Evolutionary conservation across 1,139 yeast genomes (phyloP).

Genomic region (Saccharomycopsis phalli): DNA sequence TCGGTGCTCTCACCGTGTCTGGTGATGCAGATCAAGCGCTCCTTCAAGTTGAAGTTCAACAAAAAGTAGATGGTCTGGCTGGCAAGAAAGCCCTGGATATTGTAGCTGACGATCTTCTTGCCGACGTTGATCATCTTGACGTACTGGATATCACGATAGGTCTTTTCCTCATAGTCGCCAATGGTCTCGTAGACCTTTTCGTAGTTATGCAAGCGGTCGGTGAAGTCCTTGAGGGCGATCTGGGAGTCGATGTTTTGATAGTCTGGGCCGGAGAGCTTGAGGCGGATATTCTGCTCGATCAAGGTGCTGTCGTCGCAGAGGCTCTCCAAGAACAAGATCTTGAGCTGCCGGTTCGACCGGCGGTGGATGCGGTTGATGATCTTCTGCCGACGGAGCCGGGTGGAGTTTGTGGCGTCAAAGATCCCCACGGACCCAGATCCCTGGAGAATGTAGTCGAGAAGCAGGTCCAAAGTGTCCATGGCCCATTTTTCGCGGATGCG

Average conservation of each 20-base stretch:
- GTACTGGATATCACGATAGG: slow-evolving; percentile 47
- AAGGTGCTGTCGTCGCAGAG: slow-evolving; percentile 73
- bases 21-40: slow-evolving; percentile 90
- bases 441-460: slow-evolving; percentile 68
- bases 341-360: slow-evolving; percentile 56
- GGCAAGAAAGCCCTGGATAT: slow-evolving; percentile 85
- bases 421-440: slow-evolving; percentile 91
- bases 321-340: slow-evolving; percentile 78
- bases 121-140: slow-evolving; percentile 97
- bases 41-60: slow-evolving; percentile 80
- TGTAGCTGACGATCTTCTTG: slow-evolving; percentile 82
- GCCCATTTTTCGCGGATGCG: slow-evolving; percentile 90
- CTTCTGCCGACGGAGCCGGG: slow-evolving; percentile 58
- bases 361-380: slow-evolving; percentile 64
- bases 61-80: slow-evolving; percentile 90
- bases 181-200: slow-evolving; percentile 87
- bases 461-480: slow-evolving; percentile 79
- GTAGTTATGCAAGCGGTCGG: slow-evolving; percentile 72
- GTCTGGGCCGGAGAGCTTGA: slow-evolving; percentile 90
- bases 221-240: slow-evolving; percentile 67
- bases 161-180: slow-evolving; percentile 60
- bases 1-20: slow-evolving; percentile 90
- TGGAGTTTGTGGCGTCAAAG: slow-evolving; percentile 94
- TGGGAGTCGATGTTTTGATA: slow-evolving; percentile 76
- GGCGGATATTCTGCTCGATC: slow-evolving; percentile 71